phyloP scores from a whole-genome alignment of 352 stramenopile genomes.

The Pythium myriotylum region DNA sequence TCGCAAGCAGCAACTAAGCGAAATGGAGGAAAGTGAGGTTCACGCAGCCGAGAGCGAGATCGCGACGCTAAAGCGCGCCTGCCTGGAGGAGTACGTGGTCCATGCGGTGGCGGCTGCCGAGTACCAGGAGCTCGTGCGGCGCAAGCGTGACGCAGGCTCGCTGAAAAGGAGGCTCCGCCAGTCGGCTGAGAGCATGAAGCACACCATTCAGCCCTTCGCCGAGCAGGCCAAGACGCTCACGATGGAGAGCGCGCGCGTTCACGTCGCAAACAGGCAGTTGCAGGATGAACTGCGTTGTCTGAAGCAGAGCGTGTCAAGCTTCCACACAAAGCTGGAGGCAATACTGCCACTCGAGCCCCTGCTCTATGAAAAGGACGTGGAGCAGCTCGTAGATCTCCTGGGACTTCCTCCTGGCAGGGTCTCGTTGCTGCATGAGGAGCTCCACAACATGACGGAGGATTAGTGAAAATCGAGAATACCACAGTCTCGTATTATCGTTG shows the following conservation, averaged over 20 bases:
- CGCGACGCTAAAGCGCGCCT: constrained; percentile 44
- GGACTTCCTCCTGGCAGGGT: constrained; percentile 2
- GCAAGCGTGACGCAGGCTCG: constrained; percentile 39
- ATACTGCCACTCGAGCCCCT: constrained; percentile 54
- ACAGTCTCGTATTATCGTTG: no score
- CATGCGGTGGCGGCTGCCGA: constrained; percentile 40
- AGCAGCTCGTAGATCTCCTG: constrained; percentile 6
- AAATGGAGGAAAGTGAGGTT: constrained; percentile 46
- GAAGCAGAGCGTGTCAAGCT: constrained; percentile 36
- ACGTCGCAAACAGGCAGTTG: constrained; percentile 52
- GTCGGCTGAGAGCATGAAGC: constrained; percentile 43
- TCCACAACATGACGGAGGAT: neutral
- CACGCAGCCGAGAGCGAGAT: constrained; percentile 49
- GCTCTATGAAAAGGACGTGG: constrained; percentile 57
- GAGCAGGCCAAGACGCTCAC: constrained; percentile 61
- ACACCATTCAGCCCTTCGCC: constrained; percentile 61
- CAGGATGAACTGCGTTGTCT: constrained; percentile 52
- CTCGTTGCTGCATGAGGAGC: constrained; percentile 12
- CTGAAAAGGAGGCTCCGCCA: constrained; percentile 29
- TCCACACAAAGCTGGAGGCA: constrained; percentile 43
- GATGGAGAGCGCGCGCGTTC: constrained; percentile 50
- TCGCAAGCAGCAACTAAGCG: constrained; percentile 40
- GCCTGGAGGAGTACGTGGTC: constrained; percentile 45
- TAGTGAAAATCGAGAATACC: no score
- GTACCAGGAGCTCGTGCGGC: constrained; percentile 35